phyloP scores from a whole-genome alignment of 1,284 basidiomycete species.

The Schizopora paradoxa region DNA sequence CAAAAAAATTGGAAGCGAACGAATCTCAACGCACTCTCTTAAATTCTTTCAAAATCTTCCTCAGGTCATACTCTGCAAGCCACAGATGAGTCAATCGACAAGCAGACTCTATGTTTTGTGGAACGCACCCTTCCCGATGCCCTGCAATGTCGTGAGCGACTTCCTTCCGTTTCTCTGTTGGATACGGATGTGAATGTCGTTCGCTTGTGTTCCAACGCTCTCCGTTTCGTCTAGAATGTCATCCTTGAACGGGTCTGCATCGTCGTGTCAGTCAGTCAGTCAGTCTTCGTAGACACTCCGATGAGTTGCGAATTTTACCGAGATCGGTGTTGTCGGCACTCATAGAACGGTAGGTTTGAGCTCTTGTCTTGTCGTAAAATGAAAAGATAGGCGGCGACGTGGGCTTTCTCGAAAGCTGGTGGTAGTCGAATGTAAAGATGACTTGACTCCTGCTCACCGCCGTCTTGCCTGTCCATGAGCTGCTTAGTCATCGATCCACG shows the following conservation, averaged over 20 bases:
- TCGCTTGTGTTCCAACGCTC: conserved; percentile 77
- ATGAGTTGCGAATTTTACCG: conserved; percentile 28
- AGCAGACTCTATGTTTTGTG: conserved; percentile 5
- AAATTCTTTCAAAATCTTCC: conserved; percentile 98
- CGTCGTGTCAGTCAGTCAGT: conserved; percentile 1
- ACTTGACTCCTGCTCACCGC: background rate
- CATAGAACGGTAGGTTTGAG: conserved; percentile 61
- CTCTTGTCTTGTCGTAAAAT: conserved; percentile 2
- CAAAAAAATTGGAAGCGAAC: conserved; percentile 2
- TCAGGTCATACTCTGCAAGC: conserved; percentile 84
- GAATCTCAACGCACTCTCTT: conserved; percentile 68
- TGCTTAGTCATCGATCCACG: background rate
- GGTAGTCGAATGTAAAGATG: too few species aligned
- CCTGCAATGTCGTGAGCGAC: conserved; percentile 97
- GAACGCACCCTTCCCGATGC: conserved; percentile 81
- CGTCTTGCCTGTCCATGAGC: background rate
- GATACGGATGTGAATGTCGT: conserved; percentile 95
- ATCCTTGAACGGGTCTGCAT: conserved; percentile 78
- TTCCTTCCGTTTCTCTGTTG: conserved; percentile 99
- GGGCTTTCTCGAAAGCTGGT: too few species aligned
- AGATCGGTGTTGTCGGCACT: conserved; percentile 72
- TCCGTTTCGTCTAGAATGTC: conserved; percentile 70
- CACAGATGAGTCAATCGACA: conserved; percentile 3
- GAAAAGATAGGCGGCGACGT: conserved; percentile 9
- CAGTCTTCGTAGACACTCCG: conserved; percentile 23